Base-by-base conservation (phyloP, 106 monocot genomes). In the Ottelia alismoides region DNA sequence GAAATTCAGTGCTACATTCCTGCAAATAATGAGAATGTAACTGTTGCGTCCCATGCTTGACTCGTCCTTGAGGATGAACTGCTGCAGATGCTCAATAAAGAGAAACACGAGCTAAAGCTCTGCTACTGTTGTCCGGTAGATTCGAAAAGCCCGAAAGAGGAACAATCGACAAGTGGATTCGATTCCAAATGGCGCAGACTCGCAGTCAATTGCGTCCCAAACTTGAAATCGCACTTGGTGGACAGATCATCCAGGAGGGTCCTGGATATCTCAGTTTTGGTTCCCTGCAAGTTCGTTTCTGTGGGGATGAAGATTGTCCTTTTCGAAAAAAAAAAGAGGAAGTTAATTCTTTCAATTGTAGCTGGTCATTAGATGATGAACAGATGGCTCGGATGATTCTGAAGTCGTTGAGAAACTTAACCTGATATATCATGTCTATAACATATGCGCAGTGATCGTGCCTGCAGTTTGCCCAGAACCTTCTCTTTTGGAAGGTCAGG, bases 21-120 rank as follows among this genome's bases (percentile, higher is more conserved):
- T 31, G 94, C 81, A 32, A 96, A 96, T 64, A 78, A 89, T 24
- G 88, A 96, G 54, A 72, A 68, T 0, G 65, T 85, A 57, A 6
- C 65, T 0, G 55, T 88, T 55, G 78, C 94, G 20, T 60, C 88
- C 22, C 43, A 32, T 25, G 74, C 84, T 32, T 88, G 73, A 47
- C 10, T 85, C 58, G 49, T 88, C 16, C 66, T 52, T 6, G 70
- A 79, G 25, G 48, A 70, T 32, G 94, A 96, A 58, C 60, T 88
- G 56, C 45, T 79, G 2, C 62, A 64, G 53, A 58, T 26, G 46
- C 48, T 96, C 28, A 73, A 67, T 20, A 54, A 55, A 16, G 46
- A 81, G 48, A 51, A 71, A 28, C 74, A 94, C 52, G 30, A 48
- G 14, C 31, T 94, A 22, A 57, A 54, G 43, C 63, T 81, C 66